Percentiles rank a stretch among this genome's conserved stretches.
These are phyloP conservation scores for Gracilaria gracilis DNA, from an alignment of 23 red algal species.

Conservation along the genomic window DNA sequence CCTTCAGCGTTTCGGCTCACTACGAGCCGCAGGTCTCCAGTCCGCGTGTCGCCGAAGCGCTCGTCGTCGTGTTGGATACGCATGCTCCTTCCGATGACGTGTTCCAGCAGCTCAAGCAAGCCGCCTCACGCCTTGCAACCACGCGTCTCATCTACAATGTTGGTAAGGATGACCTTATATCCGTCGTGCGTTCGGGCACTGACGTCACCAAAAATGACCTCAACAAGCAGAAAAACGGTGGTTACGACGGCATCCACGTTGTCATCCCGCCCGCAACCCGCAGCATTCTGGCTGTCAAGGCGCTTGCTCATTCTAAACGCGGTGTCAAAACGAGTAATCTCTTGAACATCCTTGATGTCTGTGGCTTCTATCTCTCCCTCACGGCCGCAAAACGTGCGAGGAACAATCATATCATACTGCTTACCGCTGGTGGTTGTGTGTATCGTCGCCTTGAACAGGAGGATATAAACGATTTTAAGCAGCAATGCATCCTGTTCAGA, in stretches of 20 bases:
- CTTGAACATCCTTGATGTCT: constrained; percentile 49
- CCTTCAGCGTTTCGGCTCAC: background rate
- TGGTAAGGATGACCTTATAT: constrained; percentile 39
- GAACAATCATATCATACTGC: constrained; percentile 22
- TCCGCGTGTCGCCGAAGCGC: constrained; percentile 15
- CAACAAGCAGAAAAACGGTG: constrained; percentile 3
- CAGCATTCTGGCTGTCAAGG: constrained; percentile 30
- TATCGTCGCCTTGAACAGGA: background rate
- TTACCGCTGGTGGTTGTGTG: constrained; percentile 22
- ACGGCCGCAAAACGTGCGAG: constrained; percentile 34
- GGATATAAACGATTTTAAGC: constrained; percentile 37
- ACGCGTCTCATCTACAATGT: constrained; percentile 49
- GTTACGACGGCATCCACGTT: constrained; percentile 34
- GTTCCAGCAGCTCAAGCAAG: constrained; percentile 28
- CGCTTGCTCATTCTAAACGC: background rate
- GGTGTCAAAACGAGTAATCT: constrained; percentile 16
- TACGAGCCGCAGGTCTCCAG: background rate
- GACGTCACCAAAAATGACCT: constrained; percentile 26
- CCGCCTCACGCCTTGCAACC: constrained; percentile 45
- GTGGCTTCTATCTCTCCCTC: constrained; percentile 9
- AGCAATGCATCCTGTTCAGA: background rate
- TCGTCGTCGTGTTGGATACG: constrained; percentile 38
- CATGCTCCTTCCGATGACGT: background rate
- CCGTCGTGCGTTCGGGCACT: constrained; percentile 39
- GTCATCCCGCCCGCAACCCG: constrained; percentile 13